Percentiles rank a stretch among this genome's conserved stretches.
Conservation (phyloP, 2,329 filamentous ascomycete species). For the Botrytis deweyae region DNA sequence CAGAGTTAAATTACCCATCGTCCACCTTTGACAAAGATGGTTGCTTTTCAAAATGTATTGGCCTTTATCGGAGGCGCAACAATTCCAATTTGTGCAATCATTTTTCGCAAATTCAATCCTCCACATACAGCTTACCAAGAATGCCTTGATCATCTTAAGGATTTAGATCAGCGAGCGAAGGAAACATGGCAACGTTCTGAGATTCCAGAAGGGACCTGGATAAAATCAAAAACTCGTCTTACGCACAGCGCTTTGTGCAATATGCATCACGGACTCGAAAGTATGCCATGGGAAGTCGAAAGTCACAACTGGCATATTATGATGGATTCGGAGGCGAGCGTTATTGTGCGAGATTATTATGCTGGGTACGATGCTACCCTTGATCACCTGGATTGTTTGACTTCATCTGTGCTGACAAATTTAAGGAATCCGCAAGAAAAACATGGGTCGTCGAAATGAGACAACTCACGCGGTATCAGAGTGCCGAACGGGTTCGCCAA, state of each 20-base stretch:
- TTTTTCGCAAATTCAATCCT: neutral
- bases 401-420: neutral
- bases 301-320: neutral
- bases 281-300: neutral
- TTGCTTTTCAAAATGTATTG: neutral
- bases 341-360: neutral
- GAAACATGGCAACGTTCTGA: neutral
- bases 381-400: neutral
- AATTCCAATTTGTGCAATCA: neutral
- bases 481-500: neutral
- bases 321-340: neutral
- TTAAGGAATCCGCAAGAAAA: neutral
- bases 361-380: neutral
- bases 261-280: neutral
- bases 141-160: neutral
- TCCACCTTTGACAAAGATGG: neutral
- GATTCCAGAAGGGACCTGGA: neutral
- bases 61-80: neutral
- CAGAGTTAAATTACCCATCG: neutral
- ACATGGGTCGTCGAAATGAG: neutral
- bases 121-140: neutral
- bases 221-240: neutral
- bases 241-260: neutral
- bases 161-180: neutral
- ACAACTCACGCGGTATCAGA: neutral